Conservation (phyloP, 1,284 basidiomycete species). For the Boletellus dicymbophilus region DNA sequence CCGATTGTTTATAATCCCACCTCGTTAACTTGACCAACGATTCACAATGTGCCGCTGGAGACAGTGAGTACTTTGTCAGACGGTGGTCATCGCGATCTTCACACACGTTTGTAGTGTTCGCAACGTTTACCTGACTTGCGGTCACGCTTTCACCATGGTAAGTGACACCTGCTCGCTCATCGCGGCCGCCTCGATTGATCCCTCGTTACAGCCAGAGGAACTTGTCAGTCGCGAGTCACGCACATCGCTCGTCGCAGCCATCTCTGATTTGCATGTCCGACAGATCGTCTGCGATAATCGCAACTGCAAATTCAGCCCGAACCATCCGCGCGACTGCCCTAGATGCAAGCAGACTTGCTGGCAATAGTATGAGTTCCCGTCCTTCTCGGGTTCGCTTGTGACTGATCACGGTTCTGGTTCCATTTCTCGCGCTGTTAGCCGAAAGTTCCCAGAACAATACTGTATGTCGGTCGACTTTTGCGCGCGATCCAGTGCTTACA, state of each 20-base stretch:
- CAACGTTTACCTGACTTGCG: slow-evolving; percentile 42
- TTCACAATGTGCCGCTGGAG: slow-evolving; percentile 38
- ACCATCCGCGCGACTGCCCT: slow-evolving; percentile 45
- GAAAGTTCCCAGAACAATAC: slow-evolving; percentile 45
- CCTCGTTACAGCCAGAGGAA: slow-evolving; percentile 30
- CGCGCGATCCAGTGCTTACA: neutral
- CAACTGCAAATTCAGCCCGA: slow-evolving; percentile 49
- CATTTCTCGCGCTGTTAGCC: slow-evolving; percentile 28
- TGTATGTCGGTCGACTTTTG: slow-evolving; percentile 31
- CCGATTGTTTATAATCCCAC: slow-evolving; percentile 1
- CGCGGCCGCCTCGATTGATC: slow-evolving; percentile 10
- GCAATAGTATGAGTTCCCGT: slow-evolving; percentile 43
- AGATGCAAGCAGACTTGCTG: slow-evolving; percentile 45
- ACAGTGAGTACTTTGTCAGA: slow-evolving; percentile 32
- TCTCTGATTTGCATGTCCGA: slow-evolving; percentile 17
- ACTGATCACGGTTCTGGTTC: slow-evolving; percentile 12
- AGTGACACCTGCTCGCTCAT: slow-evolving; percentile 11
- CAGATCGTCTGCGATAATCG: slow-evolving; percentile 43
- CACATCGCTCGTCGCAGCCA: neutral
- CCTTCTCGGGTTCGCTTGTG: slow-evolving; percentile 13
- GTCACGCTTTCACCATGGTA: slow-evolving; percentile 41
- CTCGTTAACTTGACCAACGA: slow-evolving; percentile 1
- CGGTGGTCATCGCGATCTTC: slow-evolving; percentile 10
- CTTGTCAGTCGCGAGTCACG: slow-evolving; percentile 19
- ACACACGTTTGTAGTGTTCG: slow-evolving; percentile 34